phyloP scores from a whole-genome alignment of 441 rosid genomes.

The Populus hybrid region DNA sequence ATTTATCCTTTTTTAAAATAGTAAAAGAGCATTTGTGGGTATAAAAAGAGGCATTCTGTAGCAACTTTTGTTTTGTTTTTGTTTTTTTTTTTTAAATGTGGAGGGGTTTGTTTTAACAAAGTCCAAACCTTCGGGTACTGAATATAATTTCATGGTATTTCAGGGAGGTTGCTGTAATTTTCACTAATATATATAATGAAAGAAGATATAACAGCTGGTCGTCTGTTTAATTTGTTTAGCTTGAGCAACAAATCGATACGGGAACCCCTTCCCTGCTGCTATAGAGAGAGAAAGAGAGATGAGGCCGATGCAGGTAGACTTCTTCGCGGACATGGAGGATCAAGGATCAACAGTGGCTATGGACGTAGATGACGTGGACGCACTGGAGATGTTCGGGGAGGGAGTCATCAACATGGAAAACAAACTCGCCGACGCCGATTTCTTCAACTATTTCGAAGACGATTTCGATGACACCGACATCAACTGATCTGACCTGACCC shows the following conservation, averaged over 20 bases:
- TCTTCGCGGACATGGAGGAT: constrained; percentile 48
- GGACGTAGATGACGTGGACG: constrained; percentile 84
- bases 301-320: constrained; percentile 60
- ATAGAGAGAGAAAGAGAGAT: constrained; percentile 11
- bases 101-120: too few species aligned
- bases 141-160: neutral
- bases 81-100: neutral
- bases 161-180: neutral
- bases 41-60: neutral
- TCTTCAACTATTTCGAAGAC: constrained; percentile 78
- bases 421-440: constrained; percentile 52
- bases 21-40: neutral
- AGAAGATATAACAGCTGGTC: neutral
- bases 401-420: constrained; percentile 36
- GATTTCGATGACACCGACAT: constrained; percentile 90
- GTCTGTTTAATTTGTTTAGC: too few species aligned
- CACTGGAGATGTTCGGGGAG: constrained; percentile 54
- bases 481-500: constrained; percentile 36
- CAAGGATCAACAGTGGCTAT: constrained; percentile 65
- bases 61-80: neutral
- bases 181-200: too few species aligned
- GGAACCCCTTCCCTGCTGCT: too few species aligned
- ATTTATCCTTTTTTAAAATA: too few species aligned
- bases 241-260: neutral
- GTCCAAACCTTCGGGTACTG: neutral